A percentile compares a stretch with the other conserved stretches of the same genome.
phyloP scores from a whole-genome alignment of 208 protist genomes.

The Trypanosoma boissoni region DNA sequence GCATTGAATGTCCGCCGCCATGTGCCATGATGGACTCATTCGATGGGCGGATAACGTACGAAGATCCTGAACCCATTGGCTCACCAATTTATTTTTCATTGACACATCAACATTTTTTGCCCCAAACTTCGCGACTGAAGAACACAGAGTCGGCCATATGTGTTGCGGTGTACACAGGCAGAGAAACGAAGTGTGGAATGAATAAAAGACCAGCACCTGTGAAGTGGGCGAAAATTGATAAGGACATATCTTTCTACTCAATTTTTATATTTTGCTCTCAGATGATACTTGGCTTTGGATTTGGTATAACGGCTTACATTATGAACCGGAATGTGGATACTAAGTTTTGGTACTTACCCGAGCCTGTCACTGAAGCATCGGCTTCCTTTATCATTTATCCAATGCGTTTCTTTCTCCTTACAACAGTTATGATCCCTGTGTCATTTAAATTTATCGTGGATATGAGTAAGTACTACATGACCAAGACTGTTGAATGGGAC shows the following conservation, averaged over 20 bases:
- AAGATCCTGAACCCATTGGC: neutral
- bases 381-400: constrained; percentile 78
- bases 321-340: constrained; percentile 42
- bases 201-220: constrained; percentile 85
- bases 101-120: constrained; percentile 71
- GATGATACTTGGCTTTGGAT: constrained; percentile 63
- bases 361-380: constrained; percentile 27
- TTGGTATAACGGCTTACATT: constrained; percentile 79
- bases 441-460: constrained; percentile 96
- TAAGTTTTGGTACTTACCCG: constrained; percentile 68
- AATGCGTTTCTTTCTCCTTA: constrained; percentile 93
- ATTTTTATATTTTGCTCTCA: constrained; percentile 90
- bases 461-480: constrained; percentile 94
- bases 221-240: constrained; percentile 94
- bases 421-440: constrained; percentile 97
- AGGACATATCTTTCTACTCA: constrained; percentile 78
- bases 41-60: constrained; percentile 58
- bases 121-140: constrained; percentile 85
- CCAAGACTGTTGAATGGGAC: constrained; percentile 92
- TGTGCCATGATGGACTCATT: constrained; percentile 87
- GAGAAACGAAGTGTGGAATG: constrained; percentile 93
- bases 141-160: constrained; percentile 81
- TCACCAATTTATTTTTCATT: constrained; percentile 34
- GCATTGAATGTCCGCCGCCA: constrained; percentile 67
- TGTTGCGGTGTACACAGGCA: constrained; percentile 94